Conservation (phyloP, 2,329 filamentous ascomycete genomes). For the Sarocladium kiliense region DNA sequence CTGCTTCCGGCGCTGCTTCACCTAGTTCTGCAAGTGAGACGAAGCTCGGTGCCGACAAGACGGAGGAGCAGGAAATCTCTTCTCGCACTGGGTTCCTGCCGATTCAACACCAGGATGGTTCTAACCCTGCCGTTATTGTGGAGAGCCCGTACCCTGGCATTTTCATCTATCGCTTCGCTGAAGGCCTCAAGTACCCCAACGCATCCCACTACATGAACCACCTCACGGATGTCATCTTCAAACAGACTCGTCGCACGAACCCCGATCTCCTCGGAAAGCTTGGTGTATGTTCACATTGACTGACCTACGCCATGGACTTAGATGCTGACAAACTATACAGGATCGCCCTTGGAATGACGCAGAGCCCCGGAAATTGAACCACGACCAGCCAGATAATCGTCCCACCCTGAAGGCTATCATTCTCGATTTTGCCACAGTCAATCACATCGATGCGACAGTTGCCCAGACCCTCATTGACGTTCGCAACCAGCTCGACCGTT, state of each 20-base stretch:
- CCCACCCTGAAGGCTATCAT: slow-evolving; percentile 51
- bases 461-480: slow-evolving; percentile 50
- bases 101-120: slow-evolving; percentile 42
- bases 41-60: slow-evolving; percentile 12
- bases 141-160: slow-evolving; percentile 47
- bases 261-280: slow-evolving; percentile 38
- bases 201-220: slow-evolving; percentile 45
- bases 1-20: slow-evolving; percentile 52
- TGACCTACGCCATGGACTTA: background rate
- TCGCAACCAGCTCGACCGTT: slow-evolving; percentile 46
- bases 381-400: slow-evolving; percentile 27
- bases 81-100: slow-evolving; percentile 40
- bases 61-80: slow-evolving; percentile 40
- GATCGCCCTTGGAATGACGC: slow-evolving; percentile 56
- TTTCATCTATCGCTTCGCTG: slow-evolving; percentile 50
- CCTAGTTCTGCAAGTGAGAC: slow-evolving; percentile 48
- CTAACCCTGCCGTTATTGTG: slow-evolving; percentile 42
- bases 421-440: slow-evolving; percentile 50
- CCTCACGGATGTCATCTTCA: slow-evolving; percentile 39
- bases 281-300: slow-evolving; percentile 34
- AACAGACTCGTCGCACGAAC: slow-evolving; percentile 39
- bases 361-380: slow-evolving; percentile 29
- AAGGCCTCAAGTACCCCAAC: slow-evolving; percentile 54
- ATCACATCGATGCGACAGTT: slow-evolving; percentile 50
- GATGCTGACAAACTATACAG: slow-evolving; percentile 15